Percentiles rank a stretch among this genome's conserved stretches.
Conservation (phyloP, 2,329 filamentous ascomycete species). For the Aureobasidium sp. region DNA sequence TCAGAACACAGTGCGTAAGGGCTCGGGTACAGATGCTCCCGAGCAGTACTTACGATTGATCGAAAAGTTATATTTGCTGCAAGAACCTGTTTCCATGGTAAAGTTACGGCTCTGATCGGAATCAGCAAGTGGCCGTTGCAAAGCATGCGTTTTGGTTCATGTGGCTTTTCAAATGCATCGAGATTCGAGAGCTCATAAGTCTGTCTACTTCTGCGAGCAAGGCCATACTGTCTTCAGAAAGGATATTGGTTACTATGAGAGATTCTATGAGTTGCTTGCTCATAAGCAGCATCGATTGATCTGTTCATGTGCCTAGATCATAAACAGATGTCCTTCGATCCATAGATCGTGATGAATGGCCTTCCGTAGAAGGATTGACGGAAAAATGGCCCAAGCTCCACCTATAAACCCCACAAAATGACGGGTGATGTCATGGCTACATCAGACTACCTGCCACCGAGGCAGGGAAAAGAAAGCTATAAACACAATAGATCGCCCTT, state of each 20-base stretch:
- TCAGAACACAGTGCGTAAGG: neutral
- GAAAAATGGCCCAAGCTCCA: neutral
- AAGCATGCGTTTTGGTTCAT: neutral
- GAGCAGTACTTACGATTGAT: neutral
- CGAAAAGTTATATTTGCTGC: neutral
- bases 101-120: neutral
- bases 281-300: neutral
- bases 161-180: constrained; percentile 8
- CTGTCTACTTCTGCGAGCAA: neutral
- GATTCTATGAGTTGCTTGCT: no score
- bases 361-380: neutral
- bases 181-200: neutral
- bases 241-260: no score
- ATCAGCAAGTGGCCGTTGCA: neutral
- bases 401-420: neutral
- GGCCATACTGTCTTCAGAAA: neutral
- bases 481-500: neutral
- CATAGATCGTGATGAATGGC: neutral
- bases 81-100: neutral
- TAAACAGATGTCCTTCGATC: neutral
- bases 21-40: neutral
- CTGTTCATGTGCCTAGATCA: neutral
- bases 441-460: neutral
- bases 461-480: neutral
- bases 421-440: constrained; percentile 5